Evolutionary conservation across 257 asterid genomes (phyloP).

Genomic region (Solanum piurae): DNA sequence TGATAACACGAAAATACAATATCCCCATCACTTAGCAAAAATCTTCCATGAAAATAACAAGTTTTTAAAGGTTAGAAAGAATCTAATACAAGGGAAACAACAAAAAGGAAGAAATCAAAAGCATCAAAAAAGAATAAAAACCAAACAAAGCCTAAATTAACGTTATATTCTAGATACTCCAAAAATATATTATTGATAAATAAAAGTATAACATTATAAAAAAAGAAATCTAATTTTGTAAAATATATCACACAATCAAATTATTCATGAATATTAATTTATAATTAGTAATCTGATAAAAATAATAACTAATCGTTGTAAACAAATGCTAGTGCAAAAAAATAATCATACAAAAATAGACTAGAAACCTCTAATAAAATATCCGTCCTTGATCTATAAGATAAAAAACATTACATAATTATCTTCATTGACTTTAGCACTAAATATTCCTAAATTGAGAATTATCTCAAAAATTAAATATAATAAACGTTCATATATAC

Average conservation of each 20-base stretch:
- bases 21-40: neutral
- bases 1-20: neutral
- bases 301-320: neutral
- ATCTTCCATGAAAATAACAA: neutral
- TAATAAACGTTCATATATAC: neutral
- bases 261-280: neutral
- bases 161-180: neutral
- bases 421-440: neutral
- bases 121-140: neutral
- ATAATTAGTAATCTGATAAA: neutral
- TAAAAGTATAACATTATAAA: neutral
- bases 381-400: neutral
- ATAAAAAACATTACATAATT: neutral
- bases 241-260: neutral
- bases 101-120: neutral
- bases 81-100: neutral
- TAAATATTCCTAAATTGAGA: neutral
- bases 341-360: neutral
- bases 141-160: neutral
- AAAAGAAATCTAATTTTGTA: neutral
- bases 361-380: neutral
- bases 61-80: neutral
- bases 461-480: neutral
- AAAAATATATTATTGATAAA: neutral
- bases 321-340: neutral